Conservation (phyloP, 2,329 filamentous ascomycete species). For the Coniella vitis region DNA sequence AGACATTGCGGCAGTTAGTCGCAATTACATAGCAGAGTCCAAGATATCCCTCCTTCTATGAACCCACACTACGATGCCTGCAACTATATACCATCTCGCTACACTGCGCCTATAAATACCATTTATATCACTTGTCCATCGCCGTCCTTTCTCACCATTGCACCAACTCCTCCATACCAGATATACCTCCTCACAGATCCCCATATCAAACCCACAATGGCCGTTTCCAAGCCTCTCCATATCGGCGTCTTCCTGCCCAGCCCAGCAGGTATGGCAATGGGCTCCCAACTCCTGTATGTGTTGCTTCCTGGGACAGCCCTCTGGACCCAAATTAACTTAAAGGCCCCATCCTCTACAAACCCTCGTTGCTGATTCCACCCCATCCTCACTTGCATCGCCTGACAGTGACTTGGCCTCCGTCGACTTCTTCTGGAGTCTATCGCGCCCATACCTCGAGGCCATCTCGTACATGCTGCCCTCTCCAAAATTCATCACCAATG, state of each 20-base stretch:
- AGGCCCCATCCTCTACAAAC: neutral
- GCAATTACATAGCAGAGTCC: too few species aligned
- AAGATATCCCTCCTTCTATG: too few species aligned
- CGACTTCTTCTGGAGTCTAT: constrained; percentile 42
- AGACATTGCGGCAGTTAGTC: too few species aligned
- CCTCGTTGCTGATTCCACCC: neutral
- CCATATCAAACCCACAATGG: neutral
- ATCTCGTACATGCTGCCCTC: constrained; percentile 28
- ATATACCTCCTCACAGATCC: neutral
- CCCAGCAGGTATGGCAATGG: neutral
- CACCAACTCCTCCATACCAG: neutral
- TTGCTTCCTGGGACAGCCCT: too few species aligned
- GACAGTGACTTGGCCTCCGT: constrained; percentile 39
- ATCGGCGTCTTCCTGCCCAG: constrained; percentile 46
- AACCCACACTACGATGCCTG: too few species aligned
- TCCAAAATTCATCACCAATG: constrained; percentile 29
- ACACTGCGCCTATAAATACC: too few species aligned
- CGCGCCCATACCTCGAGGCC: constrained; percentile 34
- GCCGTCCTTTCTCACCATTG: too few species aligned
- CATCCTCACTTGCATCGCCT: neutral
- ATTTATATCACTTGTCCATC: too few species aligned
- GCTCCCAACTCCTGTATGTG: constrained; percentile 36
- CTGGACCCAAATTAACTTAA: neutral
- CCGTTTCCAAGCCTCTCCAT: constrained; percentile 25
- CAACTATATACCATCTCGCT: too few species aligned